These are phyloP conservation scores for Cladochytrium tenue DNA, from an alignment of 371 early-diverging fungal species.

Conservation along the genomic window DNA sequence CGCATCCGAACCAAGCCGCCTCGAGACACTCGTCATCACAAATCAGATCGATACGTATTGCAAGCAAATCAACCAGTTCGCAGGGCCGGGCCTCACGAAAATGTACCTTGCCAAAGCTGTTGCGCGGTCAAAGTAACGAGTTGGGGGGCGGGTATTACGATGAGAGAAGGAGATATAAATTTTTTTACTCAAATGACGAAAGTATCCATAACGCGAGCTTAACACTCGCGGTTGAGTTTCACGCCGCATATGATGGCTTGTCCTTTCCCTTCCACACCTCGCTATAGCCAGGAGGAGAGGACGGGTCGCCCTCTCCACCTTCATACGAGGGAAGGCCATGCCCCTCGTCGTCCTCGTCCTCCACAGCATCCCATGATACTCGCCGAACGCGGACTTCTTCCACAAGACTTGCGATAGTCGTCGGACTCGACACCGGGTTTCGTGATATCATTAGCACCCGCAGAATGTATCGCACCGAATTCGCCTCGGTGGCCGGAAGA, in stretches of 20 bases:
- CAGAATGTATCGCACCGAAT: slow-evolving; percentile 18
- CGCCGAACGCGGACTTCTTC: slow-evolving; percentile 24
- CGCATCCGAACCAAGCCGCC: slow-evolving; percentile 82
- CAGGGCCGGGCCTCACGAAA: slow-evolving; percentile 79
- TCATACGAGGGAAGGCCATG: neutral
- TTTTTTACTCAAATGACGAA: too few relatives aligned
- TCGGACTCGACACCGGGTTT: neutral
- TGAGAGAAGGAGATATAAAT: too few relatives aligned
- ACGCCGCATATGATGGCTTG: too few relatives aligned
- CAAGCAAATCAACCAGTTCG: slow-evolving; percentile 86
- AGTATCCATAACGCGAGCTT: too few relatives aligned
- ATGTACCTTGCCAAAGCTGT: slow-evolving; percentile 46
- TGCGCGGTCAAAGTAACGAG: slow-evolving; percentile 10
- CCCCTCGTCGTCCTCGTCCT: neutral
- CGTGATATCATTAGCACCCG: slow-evolving; percentile 1
- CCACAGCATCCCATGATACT: slow-evolving; percentile 6
- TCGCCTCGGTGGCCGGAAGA: slow-evolving; percentile 16
- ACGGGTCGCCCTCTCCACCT: neutral
- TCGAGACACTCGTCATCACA: slow-evolving; percentile 83
- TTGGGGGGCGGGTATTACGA: too few relatives aligned
- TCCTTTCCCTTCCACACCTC: neutral
- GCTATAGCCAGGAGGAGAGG: neutral
- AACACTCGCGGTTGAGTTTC: too few relatives aligned
- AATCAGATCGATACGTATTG: slow-evolving; percentile 89
- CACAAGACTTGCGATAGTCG: slow-evolving; percentile 11